A percentile compares a stretch with the other conserved stretches of the same genome.
phyloP scores from a whole-genome alignment of 2,329 filamentous ascomycete species.

The Cordyceps javanica region DNA sequence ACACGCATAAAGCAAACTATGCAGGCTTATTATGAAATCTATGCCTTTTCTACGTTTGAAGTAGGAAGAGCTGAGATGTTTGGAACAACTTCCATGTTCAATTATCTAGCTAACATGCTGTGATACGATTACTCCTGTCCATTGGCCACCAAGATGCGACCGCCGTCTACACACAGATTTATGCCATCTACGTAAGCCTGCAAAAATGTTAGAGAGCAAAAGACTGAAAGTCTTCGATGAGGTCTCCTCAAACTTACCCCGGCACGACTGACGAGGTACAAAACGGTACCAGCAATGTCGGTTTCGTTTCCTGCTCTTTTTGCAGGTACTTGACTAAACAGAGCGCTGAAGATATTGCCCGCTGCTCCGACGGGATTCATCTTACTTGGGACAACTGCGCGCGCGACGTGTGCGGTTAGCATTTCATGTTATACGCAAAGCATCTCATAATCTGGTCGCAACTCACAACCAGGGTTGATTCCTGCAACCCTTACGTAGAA shows the following conservation, averaged over 20 bases:
- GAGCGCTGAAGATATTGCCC: neutral
- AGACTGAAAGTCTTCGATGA: too few relatives aligned
- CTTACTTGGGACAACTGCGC: neutral
- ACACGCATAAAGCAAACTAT: too few relatives aligned
- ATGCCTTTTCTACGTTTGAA: too few relatives aligned
- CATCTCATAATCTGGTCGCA: too few relatives aligned
- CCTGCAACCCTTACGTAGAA: conserved; percentile 27
- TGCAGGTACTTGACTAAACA: neutral
- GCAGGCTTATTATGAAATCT: too few relatives aligned
- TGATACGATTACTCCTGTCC: neutral
- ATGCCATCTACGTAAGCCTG: neutral
- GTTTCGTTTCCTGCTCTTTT: neutral
- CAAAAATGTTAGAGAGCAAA: neutral
- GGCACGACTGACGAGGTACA: neutral
- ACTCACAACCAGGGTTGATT: conserved; percentile 29
- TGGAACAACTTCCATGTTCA: too few relatives aligned
- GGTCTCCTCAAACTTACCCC: too few relatives aligned
- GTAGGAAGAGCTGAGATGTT: too few relatives aligned
- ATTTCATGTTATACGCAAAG: neutral
- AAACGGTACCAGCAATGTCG: neutral
- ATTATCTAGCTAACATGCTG: neutral
- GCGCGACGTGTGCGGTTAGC: too few relatives aligned
- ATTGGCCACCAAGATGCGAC: neutral
- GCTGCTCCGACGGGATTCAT: neutral
- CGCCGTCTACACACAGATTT: neutral